phyloP scores from a whole-genome alignment of 805 yeast species.

The Candida ovalis region DNA sequence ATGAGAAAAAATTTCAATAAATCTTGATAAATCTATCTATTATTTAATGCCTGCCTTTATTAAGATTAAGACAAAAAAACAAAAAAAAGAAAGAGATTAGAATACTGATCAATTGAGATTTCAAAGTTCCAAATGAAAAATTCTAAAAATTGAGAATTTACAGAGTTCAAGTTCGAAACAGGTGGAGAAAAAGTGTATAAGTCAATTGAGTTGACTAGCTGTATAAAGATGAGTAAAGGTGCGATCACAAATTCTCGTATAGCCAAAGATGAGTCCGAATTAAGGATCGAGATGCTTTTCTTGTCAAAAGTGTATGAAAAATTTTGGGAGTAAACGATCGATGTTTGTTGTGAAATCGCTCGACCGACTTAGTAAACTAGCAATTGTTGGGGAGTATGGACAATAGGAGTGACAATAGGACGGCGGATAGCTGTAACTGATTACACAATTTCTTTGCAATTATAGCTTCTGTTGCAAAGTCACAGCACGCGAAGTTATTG shows the following conservation, averaged over 20 bases:
- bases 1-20: no score
- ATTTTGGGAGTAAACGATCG: neutral
- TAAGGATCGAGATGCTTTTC: neutral
- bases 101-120: neutral
- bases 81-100: neutral
- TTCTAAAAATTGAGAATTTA: neutral
- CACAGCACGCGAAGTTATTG: neutral
- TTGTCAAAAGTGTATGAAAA: neutral
- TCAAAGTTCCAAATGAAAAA: neutral
- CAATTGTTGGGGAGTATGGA: neutral
- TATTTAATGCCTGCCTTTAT: neutral
- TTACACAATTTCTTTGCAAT: neutral
- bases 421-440: neutral
- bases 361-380: neutral
- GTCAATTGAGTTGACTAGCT: neutral
- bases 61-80: neutral
- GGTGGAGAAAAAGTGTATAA: neutral
- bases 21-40: neutral
- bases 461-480: neutral
- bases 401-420: neutral
- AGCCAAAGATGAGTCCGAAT: neutral
- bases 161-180: neutral
- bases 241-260: neutral
- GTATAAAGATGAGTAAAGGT: no score
- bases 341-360: neutral